phyloP scores from a whole-genome alignment of 495 filamentous ascomycete species.

The Opeltia flavorubescens region DNA sequence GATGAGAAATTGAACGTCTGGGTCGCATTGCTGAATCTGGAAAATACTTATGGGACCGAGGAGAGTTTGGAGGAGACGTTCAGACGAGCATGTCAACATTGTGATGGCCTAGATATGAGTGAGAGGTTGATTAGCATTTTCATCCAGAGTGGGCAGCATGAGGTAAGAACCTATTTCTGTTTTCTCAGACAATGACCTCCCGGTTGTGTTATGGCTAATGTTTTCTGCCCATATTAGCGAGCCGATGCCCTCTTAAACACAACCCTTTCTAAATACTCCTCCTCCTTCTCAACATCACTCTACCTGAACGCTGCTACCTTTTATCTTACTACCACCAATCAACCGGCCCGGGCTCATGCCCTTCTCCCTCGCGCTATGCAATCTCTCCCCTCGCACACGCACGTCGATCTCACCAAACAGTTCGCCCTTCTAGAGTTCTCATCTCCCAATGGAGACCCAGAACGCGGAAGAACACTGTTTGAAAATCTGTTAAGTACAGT shows the following conservation, averaged over 20 bases:
- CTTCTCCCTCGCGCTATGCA: conserved; percentile 80
- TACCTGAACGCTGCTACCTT: conserved; percentile 94
- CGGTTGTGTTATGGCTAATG: conserved; percentile 20
- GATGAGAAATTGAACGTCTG: conserved; percentile 88
- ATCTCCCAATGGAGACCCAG: conserved; percentile 66
- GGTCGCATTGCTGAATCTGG: conserved; percentile 86
- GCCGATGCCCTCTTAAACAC: conserved; percentile 78
- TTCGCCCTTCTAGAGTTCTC: conserved; percentile 88
- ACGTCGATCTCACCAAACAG: conserved; percentile 65
- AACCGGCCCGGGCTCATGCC: conserved; percentile 59
- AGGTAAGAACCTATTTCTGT: conserved; percentile 25
- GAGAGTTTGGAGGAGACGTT: conserved; percentile 79
- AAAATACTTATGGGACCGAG: conserved; percentile 77
- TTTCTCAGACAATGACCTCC: conserved; percentile 2
- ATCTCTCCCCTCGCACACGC: conserved; percentile 55
- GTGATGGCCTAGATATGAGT: conserved; percentile 80
- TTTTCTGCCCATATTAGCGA: conserved; percentile 38
- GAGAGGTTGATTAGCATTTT: conserved; percentile 85
- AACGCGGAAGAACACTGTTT: conserved; percentile 88
- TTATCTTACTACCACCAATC: conserved; percentile 54
- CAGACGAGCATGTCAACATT: conserved; percentile 85
- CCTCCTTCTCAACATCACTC: conserved; percentile 52
- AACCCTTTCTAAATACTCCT: conserved; percentile 62
- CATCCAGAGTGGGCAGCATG: conserved; percentile 73
- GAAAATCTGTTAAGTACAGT: conserved; percentile 73